These are phyloP conservation scores for Beta lomatogona DNA, from an alignment of 179 eudicot species.

Conservation along the genomic window DNA sequence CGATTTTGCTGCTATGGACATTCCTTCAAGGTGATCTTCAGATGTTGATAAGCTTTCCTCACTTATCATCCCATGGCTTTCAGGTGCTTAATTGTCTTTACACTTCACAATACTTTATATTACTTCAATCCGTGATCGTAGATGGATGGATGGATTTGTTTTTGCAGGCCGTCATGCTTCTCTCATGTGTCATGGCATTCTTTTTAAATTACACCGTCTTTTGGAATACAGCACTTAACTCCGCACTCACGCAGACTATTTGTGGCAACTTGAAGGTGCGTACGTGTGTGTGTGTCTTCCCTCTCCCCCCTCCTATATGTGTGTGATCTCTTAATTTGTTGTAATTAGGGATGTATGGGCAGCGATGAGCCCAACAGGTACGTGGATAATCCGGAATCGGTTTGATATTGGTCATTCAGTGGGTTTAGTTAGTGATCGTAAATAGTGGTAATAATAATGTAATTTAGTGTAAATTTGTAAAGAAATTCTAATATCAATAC, in stretches of 20 bases:
- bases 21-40: conserved; percentile 71
- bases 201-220: conserved; percentile 80
- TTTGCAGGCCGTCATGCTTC: conserved; percentile 70
- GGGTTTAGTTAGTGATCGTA: too few relatives aligned
- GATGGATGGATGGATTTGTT: background rate
- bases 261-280: conserved; percentile 92
- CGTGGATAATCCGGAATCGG: too few relatives aligned
- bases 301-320: too few relatives aligned
- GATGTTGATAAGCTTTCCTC: conserved; percentile 58
- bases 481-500: too few relatives aligned
- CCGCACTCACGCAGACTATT: conserved; percentile 88
- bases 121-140: too few relatives aligned
- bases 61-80: conserved; percentile 71
- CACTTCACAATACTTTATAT: background rate
- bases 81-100: conserved; percentile 47
- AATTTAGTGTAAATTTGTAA: too few relatives aligned
- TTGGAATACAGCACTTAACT: conserved; percentile 87
- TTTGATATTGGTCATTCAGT: too few relatives aligned
- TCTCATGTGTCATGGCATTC: conserved; percentile 88
- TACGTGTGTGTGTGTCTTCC: background rate
- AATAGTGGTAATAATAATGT: too few relatives aligned
- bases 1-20: conserved; percentile 75
- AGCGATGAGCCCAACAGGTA: too few relatives aligned
- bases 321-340: too few relatives aligned
- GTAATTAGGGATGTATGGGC: too few relatives aligned